These are phyloP conservation scores for Tephrocybe sp. DNA, from an alignment of 768 basidiomycete species.

Conservation along the genomic window DNA sequence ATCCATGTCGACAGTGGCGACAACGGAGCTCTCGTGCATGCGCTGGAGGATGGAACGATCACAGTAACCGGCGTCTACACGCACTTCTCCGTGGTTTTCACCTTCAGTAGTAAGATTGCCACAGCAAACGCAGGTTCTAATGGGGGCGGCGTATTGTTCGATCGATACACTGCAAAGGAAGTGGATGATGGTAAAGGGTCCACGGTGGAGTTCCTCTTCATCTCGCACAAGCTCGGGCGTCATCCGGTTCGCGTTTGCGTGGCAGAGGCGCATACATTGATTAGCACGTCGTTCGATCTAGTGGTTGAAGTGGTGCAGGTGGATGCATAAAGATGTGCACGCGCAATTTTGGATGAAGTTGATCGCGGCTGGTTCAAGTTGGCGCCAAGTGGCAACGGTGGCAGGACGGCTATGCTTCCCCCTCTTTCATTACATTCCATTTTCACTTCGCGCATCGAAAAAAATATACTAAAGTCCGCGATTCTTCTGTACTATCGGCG, in stretches of 20 bases:
- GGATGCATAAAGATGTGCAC: not conserved
- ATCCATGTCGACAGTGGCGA: not conserved
- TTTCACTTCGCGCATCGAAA: too few species aligned
- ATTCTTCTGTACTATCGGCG: too few species aligned
- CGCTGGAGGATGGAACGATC: not conserved
- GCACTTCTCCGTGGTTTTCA: not conserved
- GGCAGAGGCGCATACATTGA: not conserved
- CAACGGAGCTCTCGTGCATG: not conserved
- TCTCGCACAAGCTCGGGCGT: not conserved
- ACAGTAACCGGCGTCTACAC: not conserved
- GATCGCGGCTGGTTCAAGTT: too few species aligned
- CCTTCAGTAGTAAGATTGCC: not conserved
- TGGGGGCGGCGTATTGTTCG: not conserved
- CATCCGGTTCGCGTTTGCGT: not conserved
- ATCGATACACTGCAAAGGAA: not conserved
- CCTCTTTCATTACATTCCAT: too few species aligned
- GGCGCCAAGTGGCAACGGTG: too few species aligned
- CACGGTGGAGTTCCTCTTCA: not conserved
- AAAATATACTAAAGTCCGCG: too few species aligned
- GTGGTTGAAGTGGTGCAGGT: not conserved
- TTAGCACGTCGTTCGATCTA: not conserved
- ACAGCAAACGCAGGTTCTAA: not conserved
- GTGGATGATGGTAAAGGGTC: not conserved
- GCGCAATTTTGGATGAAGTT: too few species aligned
- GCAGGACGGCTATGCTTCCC: too few species aligned